These are phyloP conservation scores for Metschnikowia lunata DNA, from an alignment of 805 yeast species.

Conservation along the genomic window DNA sequence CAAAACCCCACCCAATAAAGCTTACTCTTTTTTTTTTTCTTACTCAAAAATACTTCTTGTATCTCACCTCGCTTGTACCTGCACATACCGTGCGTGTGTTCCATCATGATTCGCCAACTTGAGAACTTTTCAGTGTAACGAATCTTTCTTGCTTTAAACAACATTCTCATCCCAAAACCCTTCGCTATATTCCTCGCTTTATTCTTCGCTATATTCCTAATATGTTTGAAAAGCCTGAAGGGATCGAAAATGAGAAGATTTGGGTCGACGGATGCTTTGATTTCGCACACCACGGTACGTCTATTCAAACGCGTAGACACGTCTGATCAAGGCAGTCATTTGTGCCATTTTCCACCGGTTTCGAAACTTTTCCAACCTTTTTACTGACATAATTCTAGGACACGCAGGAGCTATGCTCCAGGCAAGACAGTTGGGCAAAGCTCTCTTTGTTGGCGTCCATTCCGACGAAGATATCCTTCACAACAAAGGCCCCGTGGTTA, in stretches of 20 bases:
- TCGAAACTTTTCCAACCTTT: background rate
- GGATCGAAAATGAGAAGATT: constrained; percentile 48
- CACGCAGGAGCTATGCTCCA: constrained; percentile 97
- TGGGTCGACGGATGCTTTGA: constrained; percentile 99
- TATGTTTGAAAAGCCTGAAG: constrained; percentile 40
- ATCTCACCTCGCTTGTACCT: too few relatives aligned
- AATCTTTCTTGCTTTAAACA: too few relatives aligned
- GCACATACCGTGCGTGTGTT: too few relatives aligned
- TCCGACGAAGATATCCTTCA: constrained; percentile 77
- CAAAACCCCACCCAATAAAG: too few relatives aligned
- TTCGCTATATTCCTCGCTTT: too few relatives aligned
- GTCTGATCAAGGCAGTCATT: background rate
- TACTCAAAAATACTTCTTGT: too few relatives aligned
- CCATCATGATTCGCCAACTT: too few relatives aligned
- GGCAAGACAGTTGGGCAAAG: constrained; percentile 78
- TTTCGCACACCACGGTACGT: constrained; percentile 88
- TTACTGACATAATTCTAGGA: constrained; percentile 31
- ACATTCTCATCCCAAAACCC: too few relatives aligned
- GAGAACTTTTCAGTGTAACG: too few relatives aligned
- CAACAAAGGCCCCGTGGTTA: constrained; percentile 93
- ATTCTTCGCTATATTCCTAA: too few relatives aligned
- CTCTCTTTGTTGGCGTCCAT: constrained; percentile 83
- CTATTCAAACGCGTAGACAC: too few relatives aligned
- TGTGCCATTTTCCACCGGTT: background rate
- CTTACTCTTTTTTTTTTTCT: too few relatives aligned